phyloP scores from a whole-genome alignment of 371 early-diverging fungal species.

The Synchytrium microbalum region DNA sequence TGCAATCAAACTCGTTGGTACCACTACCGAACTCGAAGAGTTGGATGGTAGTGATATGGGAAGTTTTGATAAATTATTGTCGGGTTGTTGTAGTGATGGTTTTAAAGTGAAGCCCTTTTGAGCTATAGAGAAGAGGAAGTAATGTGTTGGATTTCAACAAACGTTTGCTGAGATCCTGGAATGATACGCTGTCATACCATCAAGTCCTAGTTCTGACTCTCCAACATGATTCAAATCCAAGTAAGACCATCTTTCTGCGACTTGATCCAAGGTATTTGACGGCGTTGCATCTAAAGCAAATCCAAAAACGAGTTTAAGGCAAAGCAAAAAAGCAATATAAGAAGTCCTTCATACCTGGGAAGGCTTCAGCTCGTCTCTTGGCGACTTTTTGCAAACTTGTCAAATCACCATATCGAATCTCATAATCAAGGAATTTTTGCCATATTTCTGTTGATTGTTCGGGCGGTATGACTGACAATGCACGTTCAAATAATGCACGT shows the following conservation, averaged over 20 bases:
- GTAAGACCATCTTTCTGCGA: constrained; percentile 58
- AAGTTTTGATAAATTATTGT: background rate
- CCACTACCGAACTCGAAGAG: constrained; percentile 1
- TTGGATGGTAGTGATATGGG: background rate
- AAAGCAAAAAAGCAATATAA: too few species aligned
- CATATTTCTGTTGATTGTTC: constrained; percentile 67
- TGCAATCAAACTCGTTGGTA: constrained; percentile 7
- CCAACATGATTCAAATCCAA: constrained; percentile 46
- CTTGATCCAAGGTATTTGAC: constrained; percentile 31
- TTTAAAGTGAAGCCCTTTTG: constrained; percentile 3
- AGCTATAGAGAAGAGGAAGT: constrained; percentile 5
- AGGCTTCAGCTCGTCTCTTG: constrained; percentile 62
- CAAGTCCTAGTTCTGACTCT: constrained; percentile 29
- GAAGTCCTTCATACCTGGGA: too few species aligned
- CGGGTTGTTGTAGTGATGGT: background rate
- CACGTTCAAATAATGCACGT: constrained; percentile 81
- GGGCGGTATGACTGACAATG: constrained; percentile 61
- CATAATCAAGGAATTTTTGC: constrained; percentile 74
- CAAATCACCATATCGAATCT: constrained; percentile 81
- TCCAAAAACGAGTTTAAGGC: too few species aligned
- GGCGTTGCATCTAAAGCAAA: constrained; percentile 22
- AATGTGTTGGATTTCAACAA: constrained; percentile 41
- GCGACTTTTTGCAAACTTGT: constrained; percentile 64
- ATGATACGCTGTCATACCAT: constrained; percentile 19
- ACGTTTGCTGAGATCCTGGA: constrained; percentile 45